A percentile compares a stretch with the other conserved stretches of the same genome.
phyloP scores from a whole-genome alignment of 169 alveolate species.

The Eimeria praecox region DNA sequence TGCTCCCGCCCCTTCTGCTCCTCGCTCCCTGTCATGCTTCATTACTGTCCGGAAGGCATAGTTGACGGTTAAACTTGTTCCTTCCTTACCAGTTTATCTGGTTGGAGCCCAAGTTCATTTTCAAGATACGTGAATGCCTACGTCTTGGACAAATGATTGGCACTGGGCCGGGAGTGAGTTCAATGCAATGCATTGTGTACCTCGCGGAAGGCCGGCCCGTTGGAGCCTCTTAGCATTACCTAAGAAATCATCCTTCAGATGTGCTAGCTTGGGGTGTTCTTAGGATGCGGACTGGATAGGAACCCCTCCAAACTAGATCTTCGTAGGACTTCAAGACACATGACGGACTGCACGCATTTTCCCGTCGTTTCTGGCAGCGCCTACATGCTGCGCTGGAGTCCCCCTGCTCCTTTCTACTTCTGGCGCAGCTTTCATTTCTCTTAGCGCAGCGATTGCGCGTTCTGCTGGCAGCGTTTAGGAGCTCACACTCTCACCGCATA shows the following conservation, averaged over 20 bases:
- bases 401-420: background rate
- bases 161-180: background rate
- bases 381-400: background rate
- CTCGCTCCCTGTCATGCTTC: background rate
- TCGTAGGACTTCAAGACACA: background rate
- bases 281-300: background rate
- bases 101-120: background rate
- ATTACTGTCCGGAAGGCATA: background rate
- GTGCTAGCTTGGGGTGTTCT: background rate
- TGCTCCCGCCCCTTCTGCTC: background rate
- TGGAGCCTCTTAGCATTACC: background rate
- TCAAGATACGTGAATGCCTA: background rate
- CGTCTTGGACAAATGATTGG: background rate
- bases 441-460: background rate
- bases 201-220: background rate
- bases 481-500: background rate
- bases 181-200: background rate
- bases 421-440: background rate
- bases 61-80: background rate
- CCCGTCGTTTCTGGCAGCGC: background rate
- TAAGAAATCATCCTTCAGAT: background rate
- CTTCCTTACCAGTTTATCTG: background rate
- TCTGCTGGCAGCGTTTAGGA: background rate
- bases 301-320: background rate
- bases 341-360: background rate